These are phyloP conservation scores for Leccinum proliferum DNA, from an alignment of 1,284 basidiomycete species.

Conservation along the genomic window DNA sequence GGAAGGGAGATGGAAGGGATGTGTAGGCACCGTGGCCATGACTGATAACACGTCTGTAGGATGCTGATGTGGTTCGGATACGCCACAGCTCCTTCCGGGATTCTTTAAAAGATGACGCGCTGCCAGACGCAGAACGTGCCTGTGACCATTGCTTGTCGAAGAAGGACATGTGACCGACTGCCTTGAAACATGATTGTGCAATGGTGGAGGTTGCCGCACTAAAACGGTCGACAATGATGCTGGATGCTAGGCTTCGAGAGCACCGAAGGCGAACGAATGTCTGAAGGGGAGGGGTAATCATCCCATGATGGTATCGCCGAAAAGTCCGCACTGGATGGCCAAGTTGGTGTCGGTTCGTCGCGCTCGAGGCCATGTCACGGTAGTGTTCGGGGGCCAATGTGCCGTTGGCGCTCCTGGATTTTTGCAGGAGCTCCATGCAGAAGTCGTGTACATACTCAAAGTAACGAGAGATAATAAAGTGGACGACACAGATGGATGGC, in stretches of 20 bases:
- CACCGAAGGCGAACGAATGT: constrained; percentile 48
- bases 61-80: constrained; percentile 72
- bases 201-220: constrained; percentile 61
- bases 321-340: constrained; percentile 79
- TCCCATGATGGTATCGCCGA: constrained; percentile 47
- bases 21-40: constrained; percentile 81
- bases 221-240: constrained; percentile 54
- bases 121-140: constrained; percentile 35
- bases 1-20: constrained; percentile 41
- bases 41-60: constrained; percentile 75
- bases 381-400: constrained; percentile 54
- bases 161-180: constrained; percentile 73
- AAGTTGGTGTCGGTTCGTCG: constrained; percentile 62
- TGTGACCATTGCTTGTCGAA: constrained; percentile 80
- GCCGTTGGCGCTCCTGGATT: constrained; percentile 43
- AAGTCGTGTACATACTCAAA: constrained; percentile 85
- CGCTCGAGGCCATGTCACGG: constrained; percentile 54
- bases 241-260: constrained; percentile 65
- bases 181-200: constrained; percentile 58
- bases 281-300: constrained; percentile 72
- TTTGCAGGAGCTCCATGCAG: constrained; percentile 75
- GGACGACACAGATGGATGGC: constrained; percentile 74
- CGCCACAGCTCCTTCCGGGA: constrained; percentile 55
- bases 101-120: constrained; percentile 38
- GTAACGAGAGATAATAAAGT: constrained; percentile 82